Evolutionary conservation across 75 land plant species (phyloP), one percentile per base, ranked within the genome.

Genomic region (Selaginella tamariscina): DNA sequence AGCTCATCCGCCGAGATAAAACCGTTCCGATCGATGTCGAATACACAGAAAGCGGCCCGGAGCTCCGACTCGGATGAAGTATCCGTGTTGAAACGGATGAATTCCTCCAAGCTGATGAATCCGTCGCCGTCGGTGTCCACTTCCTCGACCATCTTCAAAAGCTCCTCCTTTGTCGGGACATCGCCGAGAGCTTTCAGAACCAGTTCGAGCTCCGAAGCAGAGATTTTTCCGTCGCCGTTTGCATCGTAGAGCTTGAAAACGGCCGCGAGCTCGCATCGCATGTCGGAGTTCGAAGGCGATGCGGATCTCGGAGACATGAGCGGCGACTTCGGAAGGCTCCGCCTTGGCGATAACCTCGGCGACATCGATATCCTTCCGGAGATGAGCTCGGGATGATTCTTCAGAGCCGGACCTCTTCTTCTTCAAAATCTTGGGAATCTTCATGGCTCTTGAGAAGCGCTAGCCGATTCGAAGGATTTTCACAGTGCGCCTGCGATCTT

Each of bases 51-150:
- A 32, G 88, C 88, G 27, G 74, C 79, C 74, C 39, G 66, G 8
- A 85, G 67, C 27, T 77, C 82, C 32, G 63, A 76, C 32, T 32
- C 64, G 9, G 68, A 56, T 49, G 29, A n/a, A 26, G 63, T 32
- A 27, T 5, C 72, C 9, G 78, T 44, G 70, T 80, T 68, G 9
- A 73, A 74, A 18, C 70, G 60, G 72, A 82, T 71, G 72, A 84
- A 87, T 68, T 82, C 90, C 1, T 78, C 70, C 49, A 87, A 32
- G 62, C 77, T 80, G 27, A 87, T 78, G 57, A 78, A 73, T 24
- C 90, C 90, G 56, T 87, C 87, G 2, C 87, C 87, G 54, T 84
- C 63, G 24, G 44, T 33, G 44, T 87, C 90, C 72, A 79, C 69
- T 54, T 78, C 84, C 31, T 55, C 64, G 33, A 87, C 77, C 85